phyloP scores from a whole-genome alignment of 805 yeast species.

The Kuraishia floccosa region DNA sequence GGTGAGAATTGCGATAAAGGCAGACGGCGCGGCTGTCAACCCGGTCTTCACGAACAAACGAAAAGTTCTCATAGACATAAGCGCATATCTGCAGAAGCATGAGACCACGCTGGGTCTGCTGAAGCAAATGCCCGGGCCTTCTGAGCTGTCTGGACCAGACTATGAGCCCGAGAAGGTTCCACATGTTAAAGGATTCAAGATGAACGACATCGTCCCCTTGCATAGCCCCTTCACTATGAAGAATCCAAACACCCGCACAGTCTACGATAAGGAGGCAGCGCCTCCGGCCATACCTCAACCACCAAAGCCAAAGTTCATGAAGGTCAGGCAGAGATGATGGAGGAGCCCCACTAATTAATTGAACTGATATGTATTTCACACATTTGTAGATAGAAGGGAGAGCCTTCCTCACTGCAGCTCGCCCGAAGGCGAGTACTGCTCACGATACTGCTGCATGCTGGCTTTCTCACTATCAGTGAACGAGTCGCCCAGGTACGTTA shows the following conservation, averaged over 20 bases:
- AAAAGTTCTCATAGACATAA: constrained; percentile 47
- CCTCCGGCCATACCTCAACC: constrained; percentile 32
- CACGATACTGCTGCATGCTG: constrained; percentile 48
- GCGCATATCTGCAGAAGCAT: constrained; percentile 47
- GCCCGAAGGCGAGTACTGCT: constrained; percentile 28
- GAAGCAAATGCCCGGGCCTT: constrained; percentile 53
- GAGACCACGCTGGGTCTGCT: constrained; percentile 63
- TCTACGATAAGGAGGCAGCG: constrained; percentile 41
- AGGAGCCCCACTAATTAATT: neutral
- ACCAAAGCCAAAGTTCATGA: constrained; percentile 24
- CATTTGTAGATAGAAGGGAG: too few species aligned
- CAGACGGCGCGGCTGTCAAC: constrained; percentile 24
- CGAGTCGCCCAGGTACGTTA: constrained; percentile 42
- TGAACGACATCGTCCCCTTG: constrained; percentile 84
- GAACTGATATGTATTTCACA: too few species aligned
- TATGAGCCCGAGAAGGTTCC: constrained; percentile 55
- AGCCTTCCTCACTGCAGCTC: too few species aligned
- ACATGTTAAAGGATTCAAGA: constrained; percentile 72
- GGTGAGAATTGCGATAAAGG: constrained; percentile 62
- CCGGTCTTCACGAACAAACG: constrained; percentile 41
- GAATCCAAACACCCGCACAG: constrained; percentile 68
- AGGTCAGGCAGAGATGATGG: neutral
- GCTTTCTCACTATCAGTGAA: constrained; percentile 46
- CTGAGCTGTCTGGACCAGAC: constrained; percentile 37
- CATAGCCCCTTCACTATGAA: constrained; percentile 72